Conservation (phyloP, 176 grass and related monocot species). For the Metroxylon sagu region DNA sequence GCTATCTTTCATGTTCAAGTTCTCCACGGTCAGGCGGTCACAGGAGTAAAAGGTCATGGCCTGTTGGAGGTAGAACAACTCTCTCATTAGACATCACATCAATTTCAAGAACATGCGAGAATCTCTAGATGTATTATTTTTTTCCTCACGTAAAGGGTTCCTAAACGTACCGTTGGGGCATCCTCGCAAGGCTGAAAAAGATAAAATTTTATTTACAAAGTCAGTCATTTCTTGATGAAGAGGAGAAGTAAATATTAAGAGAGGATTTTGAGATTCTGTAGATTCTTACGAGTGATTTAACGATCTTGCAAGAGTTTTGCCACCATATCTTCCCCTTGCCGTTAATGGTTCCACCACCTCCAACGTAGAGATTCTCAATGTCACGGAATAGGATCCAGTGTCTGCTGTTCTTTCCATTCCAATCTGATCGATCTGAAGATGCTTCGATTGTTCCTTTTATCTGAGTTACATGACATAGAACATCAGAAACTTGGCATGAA, state of each 20-base stretch:
- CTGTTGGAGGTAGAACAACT: slow-evolving; percentile 8
- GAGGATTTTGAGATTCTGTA: background rate
- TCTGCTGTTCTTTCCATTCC: slow-evolving; percentile 26
- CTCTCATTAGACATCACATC: too few relatives aligned
- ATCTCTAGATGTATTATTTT: too few relatives aligned
- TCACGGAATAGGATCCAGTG: slow-evolving; percentile 44
- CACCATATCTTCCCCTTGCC: slow-evolving; percentile 78
- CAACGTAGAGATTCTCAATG: slow-evolving; percentile 27
- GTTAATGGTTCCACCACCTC: slow-evolving; percentile 54
- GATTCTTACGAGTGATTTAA: slow-evolving; percentile 36
- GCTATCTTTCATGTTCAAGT: slow-evolving; percentile 28
- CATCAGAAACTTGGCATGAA: too few relatives aligned
- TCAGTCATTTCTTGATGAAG: slow-evolving; percentile 7
- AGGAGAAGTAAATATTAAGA: background rate
- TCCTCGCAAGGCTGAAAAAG: slow-evolving; percentile 46
- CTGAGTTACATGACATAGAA: slow-evolving; percentile 13
- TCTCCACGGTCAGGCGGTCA: slow-evolving; percentile 32
- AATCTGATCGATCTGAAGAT: slow-evolving; percentile 21
- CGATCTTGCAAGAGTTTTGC: slow-evolving; percentile 63
- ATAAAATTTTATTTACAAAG: background rate
- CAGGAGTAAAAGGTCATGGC: slow-evolving; percentile 50
- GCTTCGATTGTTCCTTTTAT: slow-evolving; percentile 58
- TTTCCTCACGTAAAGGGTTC: too few relatives aligned
- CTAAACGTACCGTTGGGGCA: slow-evolving; percentile 48
- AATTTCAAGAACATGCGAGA: too few relatives aligned